These are phyloP conservation scores for Pythium guiyangense DNA, from an alignment of 352 stramenopile genomes.

Conservation along the genomic window DNA sequence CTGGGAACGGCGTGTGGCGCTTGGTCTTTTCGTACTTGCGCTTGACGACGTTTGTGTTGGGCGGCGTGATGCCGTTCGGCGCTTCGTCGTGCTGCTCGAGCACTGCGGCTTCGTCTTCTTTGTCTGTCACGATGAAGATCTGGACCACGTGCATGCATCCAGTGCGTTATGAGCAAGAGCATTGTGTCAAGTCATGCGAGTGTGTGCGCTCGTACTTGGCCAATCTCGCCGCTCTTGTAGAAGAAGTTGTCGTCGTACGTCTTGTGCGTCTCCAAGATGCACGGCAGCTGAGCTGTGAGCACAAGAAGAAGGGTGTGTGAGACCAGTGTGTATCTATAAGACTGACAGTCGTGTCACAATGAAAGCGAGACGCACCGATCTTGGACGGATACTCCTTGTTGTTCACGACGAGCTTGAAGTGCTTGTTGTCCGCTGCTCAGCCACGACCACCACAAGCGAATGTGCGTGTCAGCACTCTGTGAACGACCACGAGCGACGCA, in stretches of 20 bases:
- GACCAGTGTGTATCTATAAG: not conserved
- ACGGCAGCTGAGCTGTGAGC: slow-evolving; percentile 68
- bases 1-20: slow-evolving; percentile 75
- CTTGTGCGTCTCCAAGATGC: slow-evolving; percentile 87
- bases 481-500: not conserved
- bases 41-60: slow-evolving; percentile 86
- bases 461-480: not conserved
- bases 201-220: slow-evolving; percentile 35
- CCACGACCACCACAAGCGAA: not conserved
- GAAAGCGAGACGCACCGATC: slow-evolving; percentile 36
- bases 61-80: slow-evolving; percentile 67
- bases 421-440: slow-evolving; percentile 75
- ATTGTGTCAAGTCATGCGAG: not conserved
- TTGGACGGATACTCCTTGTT: slow-evolving; percentile 75
- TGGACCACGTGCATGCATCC: slow-evolving; percentile 12
- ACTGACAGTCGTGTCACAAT: not conserved
- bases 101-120: slow-evolving; percentile 59
- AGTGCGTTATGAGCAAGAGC: not conserved
- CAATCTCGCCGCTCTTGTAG: slow-evolving; percentile 87
- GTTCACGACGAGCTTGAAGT: slow-evolving; percentile 77
- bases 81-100: slow-evolving; percentile 68
- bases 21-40: slow-evolving; percentile 87
- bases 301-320: too few species aligned
- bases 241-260: slow-evolving; percentile 88
- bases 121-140: slow-evolving; percentile 83